These are phyloP conservation scores for Phytophthora litchii DNA, from an alignment of 352 stramenopile species.

Conservation along the genomic window DNA sequence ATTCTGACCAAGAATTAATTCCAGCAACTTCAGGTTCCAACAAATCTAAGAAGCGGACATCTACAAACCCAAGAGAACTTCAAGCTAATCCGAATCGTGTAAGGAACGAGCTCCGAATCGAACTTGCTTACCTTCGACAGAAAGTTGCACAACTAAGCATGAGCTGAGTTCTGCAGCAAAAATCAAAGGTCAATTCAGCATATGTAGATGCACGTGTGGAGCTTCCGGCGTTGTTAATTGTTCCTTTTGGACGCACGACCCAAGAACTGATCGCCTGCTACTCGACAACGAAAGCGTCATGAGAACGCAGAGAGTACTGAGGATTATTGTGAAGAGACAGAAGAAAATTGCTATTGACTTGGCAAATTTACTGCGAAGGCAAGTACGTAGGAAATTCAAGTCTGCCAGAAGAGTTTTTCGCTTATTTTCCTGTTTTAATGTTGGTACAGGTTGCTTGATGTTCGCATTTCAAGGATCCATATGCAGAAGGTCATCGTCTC, in stretches of 20 bases:
- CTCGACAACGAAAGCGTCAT: constrained; percentile 15
- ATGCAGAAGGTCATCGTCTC: background rate
- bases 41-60: background rate
- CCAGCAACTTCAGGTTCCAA: background rate
- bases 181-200: background rate
- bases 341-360: constrained; percentile 41
- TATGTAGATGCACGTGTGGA: background rate
- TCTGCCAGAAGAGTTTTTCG: too few relatives aligned
- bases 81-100: constrained; percentile 29
- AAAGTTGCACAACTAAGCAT: constrained; percentile 28
- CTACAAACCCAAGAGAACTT: background rate
- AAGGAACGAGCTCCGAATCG: constrained; percentile 32
- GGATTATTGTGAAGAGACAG: constrained; percentile 40
- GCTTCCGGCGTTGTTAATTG: background rate
- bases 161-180: constrained; percentile 19
- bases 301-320: constrained; percentile 25
- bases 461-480: constrained; percentile 1
- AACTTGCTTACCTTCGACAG: constrained; percentile 32
- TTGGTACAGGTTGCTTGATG: constrained; percentile 7
- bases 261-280: constrained; percentile 6
- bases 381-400: too few relatives aligned
- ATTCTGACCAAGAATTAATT: background rate
- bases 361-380: constrained; percentile 31
- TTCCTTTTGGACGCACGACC: background rate
- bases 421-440: background rate